phyloP scores from a whole-genome alignment of 1,284 basidiomycete species.

The Rhodotorula sp. region DNA sequence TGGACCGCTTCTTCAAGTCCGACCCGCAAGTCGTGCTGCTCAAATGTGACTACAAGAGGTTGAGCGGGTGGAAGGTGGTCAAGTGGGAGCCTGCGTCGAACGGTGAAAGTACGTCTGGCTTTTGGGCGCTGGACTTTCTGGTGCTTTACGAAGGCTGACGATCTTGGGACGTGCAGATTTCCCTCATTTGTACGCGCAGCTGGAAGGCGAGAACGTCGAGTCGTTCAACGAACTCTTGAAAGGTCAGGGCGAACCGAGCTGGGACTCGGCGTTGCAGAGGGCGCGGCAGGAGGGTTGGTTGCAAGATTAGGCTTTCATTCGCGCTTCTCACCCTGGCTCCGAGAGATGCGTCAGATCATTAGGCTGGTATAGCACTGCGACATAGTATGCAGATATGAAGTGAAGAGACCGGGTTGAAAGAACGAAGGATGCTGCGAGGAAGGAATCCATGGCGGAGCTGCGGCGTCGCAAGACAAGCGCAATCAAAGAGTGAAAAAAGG shows the following conservation, averaged over 20 bases:
- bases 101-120: slow-evolving; percentile 6
- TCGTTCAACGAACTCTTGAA: slow-evolving; percentile 23
- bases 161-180: slow-evolving; percentile 49
- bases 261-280: slow-evolving; percentile 51
- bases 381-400: too few relatives aligned
- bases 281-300: slow-evolving; percentile 40
- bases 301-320: neutral
- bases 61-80: slow-evolving; percentile 51
- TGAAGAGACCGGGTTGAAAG: too few relatives aligned
- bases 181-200: slow-evolving; percentile 61
- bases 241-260: slow-evolving; percentile 32
- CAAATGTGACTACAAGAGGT: slow-evolving; percentile 51
- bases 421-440: too few relatives aligned
- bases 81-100: slow-evolving; percentile 55
- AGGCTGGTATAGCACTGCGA: too few relatives aligned
- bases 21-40: slow-evolving; percentile 55
- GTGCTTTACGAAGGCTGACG: neutral
- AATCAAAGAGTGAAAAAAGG: too few relatives aligned
- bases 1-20: slow-evolving; percentile 58
- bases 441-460: too few relatives aligned
- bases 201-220: slow-evolving; percentile 51
- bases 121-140: too few relatives aligned
- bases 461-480: too few relatives aligned
- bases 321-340: too few relatives aligned
- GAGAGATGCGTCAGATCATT: too few relatives aligned